Conservation (phyloP, 2,329 filamentous ascomycete species). For the Colletotrichum tropicicola region DNA sequence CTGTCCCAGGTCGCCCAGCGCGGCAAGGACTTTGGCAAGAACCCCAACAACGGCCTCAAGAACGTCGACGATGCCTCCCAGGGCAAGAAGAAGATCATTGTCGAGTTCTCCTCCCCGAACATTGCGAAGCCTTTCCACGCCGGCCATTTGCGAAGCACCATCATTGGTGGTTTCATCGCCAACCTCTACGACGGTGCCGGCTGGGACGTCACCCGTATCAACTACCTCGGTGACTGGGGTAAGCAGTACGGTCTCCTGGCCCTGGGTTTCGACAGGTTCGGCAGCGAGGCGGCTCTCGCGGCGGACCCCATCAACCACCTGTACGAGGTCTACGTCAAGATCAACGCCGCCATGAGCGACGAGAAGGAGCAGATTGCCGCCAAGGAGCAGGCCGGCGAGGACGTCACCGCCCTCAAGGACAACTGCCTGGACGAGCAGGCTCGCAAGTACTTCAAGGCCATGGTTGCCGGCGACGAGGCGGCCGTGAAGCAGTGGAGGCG, state of each 20-base stretch:
- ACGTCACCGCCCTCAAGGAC: slow-evolving; percentile 57
- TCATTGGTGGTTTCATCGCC: slow-evolving; percentile 80
- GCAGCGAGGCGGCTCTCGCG: slow-evolving; percentile 75
- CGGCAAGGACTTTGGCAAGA: slow-evolving; percentile 70
- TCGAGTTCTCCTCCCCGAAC: slow-evolving; percentile 88
- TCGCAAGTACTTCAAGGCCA: slow-evolving; percentile 75
- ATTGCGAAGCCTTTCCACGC: slow-evolving; percentile 88
- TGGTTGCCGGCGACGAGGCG: slow-evolving; percentile 72
- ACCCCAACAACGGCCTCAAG: slow-evolving; percentile 66
- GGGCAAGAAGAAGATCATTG: slow-evolving; percentile 73
- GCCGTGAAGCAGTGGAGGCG: slow-evolving; percentile 71
- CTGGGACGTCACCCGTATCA: slow-evolving; percentile 79
- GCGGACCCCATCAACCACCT: slow-evolving; percentile 84
- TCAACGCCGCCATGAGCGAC: slow-evolving; percentile 72
- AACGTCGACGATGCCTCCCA: slow-evolving; percentile 68
- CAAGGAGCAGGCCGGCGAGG: slow-evolving; percentile 62
- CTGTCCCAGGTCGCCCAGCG: slow-evolving; percentile 75
- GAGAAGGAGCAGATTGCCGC: slow-evolving; percentile 74
- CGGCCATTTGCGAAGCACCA: slow-evolving; percentile 79
- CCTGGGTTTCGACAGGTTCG: slow-evolving; percentile 79
- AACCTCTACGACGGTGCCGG: slow-evolving; percentile 77
- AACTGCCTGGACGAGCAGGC: slow-evolving; percentile 77
- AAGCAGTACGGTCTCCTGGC: slow-evolving; percentile 80
- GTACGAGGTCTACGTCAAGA: slow-evolving; percentile 83
- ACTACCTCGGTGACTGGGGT: slow-evolving; percentile 84